Percentiles rank a stretch among this genome's conserved stretches.
Conservation (phyloP, 495 filamentous ascomycete species). For the Penicillium fimorum region DNA sequence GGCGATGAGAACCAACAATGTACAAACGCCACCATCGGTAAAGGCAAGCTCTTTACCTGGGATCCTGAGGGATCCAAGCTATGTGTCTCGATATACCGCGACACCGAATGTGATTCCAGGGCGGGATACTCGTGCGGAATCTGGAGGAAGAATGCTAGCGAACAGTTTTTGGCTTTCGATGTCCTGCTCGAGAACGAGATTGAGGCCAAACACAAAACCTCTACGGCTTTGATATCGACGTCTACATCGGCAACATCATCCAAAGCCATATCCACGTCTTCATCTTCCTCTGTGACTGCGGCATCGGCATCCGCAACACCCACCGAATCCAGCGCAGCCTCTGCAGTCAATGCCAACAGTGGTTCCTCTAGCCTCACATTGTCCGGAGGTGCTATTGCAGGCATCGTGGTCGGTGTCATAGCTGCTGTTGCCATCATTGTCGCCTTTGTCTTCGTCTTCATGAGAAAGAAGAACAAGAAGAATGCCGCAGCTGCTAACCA, state of each 20-base stretch:
- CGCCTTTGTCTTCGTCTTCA: constrained; percentile 4
- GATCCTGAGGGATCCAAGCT: constrained; percentile 17
- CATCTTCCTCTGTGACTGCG: neutral
- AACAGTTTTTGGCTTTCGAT: constrained; percentile 8
- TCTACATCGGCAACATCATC: neutral
- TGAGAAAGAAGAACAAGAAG: constrained; percentile 8
- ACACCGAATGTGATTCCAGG: constrained; percentile 7
- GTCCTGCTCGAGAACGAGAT: constrained; percentile 5
- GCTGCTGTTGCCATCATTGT: constrained; percentile 9
- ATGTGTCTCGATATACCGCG: constrained; percentile 25
- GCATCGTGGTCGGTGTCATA: constrained; percentile 16
- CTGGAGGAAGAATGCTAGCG: constrained; percentile 18
- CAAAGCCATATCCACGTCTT: neutral
- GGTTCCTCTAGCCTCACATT: constrained; percentile 7
- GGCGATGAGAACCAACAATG: constrained; percentile 10
- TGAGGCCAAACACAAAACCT: neutral
- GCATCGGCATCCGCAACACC: neutral
- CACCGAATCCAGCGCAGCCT: neutral
- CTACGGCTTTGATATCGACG: neutral
- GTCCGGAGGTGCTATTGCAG: constrained; percentile 19
- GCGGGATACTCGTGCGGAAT: constrained; percentile 11
- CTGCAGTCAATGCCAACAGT: neutral
- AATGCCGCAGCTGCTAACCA: neutral
- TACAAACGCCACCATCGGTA: constrained; percentile 12
- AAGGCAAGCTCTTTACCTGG: constrained; percentile 16